Percentiles rank a stretch among this genome's conserved stretches.
phyloP scores from a whole-genome alignment of 2,329 filamentous ascomycete genomes.

The Paecilomyces fulvus region DNA sequence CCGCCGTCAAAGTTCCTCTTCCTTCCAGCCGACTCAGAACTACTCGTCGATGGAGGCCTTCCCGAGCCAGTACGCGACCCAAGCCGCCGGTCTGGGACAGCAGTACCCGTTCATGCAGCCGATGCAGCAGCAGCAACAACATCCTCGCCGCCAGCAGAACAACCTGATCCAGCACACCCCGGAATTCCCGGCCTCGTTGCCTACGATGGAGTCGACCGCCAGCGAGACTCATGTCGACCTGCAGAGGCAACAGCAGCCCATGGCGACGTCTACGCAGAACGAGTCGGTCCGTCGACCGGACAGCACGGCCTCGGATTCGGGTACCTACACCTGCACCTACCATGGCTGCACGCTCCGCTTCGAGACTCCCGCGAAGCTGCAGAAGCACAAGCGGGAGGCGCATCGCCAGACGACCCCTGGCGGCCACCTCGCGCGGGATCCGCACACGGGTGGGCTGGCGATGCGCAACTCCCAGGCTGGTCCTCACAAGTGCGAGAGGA shows the following conservation, averaged over 20 bases:
- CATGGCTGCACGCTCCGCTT: constrained; percentile 85
- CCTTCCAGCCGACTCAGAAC: constrained; percentile 26
- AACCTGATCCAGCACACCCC: constrained; percentile 39
- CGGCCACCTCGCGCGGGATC: constrained; percentile 34
- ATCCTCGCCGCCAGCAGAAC: constrained; percentile 15
- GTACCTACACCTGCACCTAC: constrained; percentile 94
- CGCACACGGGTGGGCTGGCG: constrained; percentile 44
- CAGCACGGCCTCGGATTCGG: constrained; percentile 63
- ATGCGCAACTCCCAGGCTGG: constrained; percentile 79
- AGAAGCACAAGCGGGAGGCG: constrained; percentile 92
- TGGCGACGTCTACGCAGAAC: constrained; percentile 25
- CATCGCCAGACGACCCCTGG: constrained; percentile 65
- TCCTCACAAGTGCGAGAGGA: constrained; percentile 83
- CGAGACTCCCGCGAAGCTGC: constrained; percentile 73
- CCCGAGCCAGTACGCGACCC: constrained; percentile 32
- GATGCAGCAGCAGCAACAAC: constrained; percentile 12
- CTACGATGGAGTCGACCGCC: constrained; percentile 54
- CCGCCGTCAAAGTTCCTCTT: constrained; percentile 27
- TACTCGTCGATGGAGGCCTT: constrained; percentile 36
- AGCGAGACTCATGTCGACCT: constrained; percentile 36
- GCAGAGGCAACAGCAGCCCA: constrained; percentile 15
- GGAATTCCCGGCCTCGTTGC: constrained; percentile 51
- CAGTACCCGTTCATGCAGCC: constrained; percentile 40
- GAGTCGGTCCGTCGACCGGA: constrained; percentile 46
- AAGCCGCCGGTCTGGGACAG: constrained; percentile 39